A percentile compares a stretch with the other conserved stretches of the same genome.
Evolutionary conservation across 179 eudicot genomes (phyloP).

Genomic region (Amaranthus tricolor): DNA sequence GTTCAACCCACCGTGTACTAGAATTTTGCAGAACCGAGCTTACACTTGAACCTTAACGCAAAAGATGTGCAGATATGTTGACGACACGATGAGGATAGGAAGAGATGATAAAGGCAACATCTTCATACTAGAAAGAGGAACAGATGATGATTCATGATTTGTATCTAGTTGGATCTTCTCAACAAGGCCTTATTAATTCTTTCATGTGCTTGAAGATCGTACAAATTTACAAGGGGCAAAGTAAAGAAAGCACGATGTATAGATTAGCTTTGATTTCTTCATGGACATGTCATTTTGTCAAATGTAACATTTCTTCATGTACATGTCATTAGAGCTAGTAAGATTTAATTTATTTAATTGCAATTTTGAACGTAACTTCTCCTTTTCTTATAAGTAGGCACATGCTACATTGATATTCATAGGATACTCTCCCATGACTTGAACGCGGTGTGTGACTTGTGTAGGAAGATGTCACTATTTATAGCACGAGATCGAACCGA

Average conservation of each 20-base stretch:
- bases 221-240: neutral
- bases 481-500: too few relatives aligned
- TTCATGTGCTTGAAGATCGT: slow-evolving; percentile 2
- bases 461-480: too few relatives aligned
- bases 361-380: neutral
- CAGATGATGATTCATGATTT: slow-evolving; percentile 14
- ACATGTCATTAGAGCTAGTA: slow-evolving; percentile 6
- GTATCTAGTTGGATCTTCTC: neutral
- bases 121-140: slow-evolving; percentile 68
- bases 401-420: too few relatives aligned
- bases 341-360: neutral
- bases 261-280: slow-evolving; percentile 1
- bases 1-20: too few relatives aligned
- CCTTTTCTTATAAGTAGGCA: neutral
- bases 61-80: slow-evolving; percentile 56
- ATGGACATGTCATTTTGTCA: slow-evolving; percentile 2
- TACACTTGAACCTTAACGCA: slow-evolving; percentile 30
- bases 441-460: too few relatives aligned
- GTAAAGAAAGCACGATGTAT: neutral
- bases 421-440: too few relatives aligned
- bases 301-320: neutral
- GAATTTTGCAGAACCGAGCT: too few relatives aligned
- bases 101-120: slow-evolving; percentile 84
- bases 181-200: neutral
- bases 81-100: slow-evolving; percentile 71